Evolutionary conservation across 805 yeast species (phyloP), one percentile per base, ranked within the genome.

Genomic region (Yarrowia deformans): DNA sequence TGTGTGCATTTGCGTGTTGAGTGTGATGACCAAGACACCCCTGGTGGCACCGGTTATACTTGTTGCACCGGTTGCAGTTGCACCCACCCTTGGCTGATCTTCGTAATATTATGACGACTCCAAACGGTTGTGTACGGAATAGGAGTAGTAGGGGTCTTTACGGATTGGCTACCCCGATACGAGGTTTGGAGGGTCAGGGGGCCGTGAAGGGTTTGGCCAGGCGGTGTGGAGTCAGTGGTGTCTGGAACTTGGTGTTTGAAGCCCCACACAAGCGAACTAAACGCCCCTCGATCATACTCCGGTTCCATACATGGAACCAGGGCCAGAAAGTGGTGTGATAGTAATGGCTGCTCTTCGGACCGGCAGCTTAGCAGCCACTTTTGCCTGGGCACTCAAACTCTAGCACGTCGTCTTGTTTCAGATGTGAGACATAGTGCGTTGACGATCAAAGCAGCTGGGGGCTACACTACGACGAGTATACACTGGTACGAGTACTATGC

Each of bases 331-430:
- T 52, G 58, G 58, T 35, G 58, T 52, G 58, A 52, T 52, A 13
- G n/a, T 1, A 32, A 18, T 54, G 60, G 60, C 60, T 54, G 60
- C 60, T 54, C 60, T 14, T 34, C 45, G 60, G 40, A 54, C 58
- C 43, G 32, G 58, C 58, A 54, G 58, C 58, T 10, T 14, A 54
- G 60, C 45, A 54, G 60, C 60, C 60, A 54, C 60, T 39, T 49
- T 48, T 19, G 3, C 3, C 43, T 35, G 18, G 35, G 60, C 60
- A 10, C 45, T 13, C 60, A 54, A 54, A 54, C 60, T 54, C 34
- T 54, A 54, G 45, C 45, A 19, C 14, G 60, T 39, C 7, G 45
- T 19, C 60, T 54, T 37, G 60, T 54, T 54, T 54, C 60, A 54
- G 45, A 54, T 39, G 45, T 54, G 45, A 54, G 60, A 54, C 60